Conservation (phyloP, 345 rosid species). For the Sonneratia alba region DNA sequence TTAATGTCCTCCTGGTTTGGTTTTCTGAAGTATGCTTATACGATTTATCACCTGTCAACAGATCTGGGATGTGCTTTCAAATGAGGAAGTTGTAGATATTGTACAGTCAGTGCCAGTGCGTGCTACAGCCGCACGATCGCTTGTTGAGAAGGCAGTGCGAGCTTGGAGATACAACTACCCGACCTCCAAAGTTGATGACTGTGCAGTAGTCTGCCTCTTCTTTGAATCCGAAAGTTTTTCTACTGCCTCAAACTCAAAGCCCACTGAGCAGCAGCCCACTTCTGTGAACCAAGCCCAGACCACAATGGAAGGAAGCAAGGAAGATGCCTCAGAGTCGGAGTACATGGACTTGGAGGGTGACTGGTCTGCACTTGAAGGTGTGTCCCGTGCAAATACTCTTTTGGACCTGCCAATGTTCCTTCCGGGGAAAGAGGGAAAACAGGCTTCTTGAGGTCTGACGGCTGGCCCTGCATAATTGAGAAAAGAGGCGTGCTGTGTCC, state of each 20-base stretch:
- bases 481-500: slow-evolving; percentile 8
- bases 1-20: background rate
- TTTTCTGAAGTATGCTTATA: background rate
- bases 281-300: slow-evolving; percentile 1
- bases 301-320: background rate
- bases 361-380: slow-evolving; percentile 96
- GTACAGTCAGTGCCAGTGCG: slow-evolving; percentile 66
- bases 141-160: slow-evolving; percentile 80
- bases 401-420: slow-evolving; percentile 68
- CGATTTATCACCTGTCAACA: slow-evolving; percentile 13
- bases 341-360: slow-evolving; percentile 36
- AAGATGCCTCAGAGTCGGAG: slow-evolving; percentile 25
- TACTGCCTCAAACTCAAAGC: slow-evolving; percentile 30
- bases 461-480: background rate
- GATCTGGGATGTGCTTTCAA: slow-evolving; percentile 98
- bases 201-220: slow-evolving; percentile 95
- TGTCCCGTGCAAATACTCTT: slow-evolving; percentile 80
- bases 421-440: slow-evolving; percentile 43
- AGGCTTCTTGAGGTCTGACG: background rate
- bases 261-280: slow-evolving; percentile 22
- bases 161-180: slow-evolving; percentile 95
- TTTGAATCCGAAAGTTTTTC: slow-evolving; percentile 39
- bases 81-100: slow-evolving; percentile 73
- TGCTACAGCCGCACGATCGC: slow-evolving; percentile 60
- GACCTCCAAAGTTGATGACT: slow-evolving; percentile 86